phyloP scores from a whole-genome alignment of 805 yeast species.

The Spathaspora arborariae region DNA sequence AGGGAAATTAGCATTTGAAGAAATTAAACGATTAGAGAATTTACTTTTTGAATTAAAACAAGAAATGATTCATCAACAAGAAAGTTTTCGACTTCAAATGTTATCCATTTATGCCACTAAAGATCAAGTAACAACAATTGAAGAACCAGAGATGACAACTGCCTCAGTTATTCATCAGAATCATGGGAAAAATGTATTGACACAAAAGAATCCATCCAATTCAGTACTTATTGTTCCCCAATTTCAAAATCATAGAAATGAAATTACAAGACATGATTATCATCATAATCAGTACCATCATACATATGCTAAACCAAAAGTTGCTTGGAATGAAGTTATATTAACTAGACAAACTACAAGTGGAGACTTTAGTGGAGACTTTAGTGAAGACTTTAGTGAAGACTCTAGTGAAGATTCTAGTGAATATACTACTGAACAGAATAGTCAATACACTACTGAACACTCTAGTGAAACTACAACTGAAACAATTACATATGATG shows the following conservation, averaged over 20 bases:
- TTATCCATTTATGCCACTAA: not conserved
- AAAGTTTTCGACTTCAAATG: constrained; percentile 3
- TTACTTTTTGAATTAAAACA: constrained; percentile 4
- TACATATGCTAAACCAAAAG: constrained; percentile 17
- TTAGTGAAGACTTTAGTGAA: too few relatives aligned
- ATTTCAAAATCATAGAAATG: constrained; percentile 14
- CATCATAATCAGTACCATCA: not conserved
- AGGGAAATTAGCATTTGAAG: constrained; percentile 1
- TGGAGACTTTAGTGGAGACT: too few relatives aligned
- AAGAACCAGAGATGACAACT: not conserved
- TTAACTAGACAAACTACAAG: too few relatives aligned
- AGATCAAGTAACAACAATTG: not conserved
- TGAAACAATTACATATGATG: not conserved
- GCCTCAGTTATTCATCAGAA: not conserved
- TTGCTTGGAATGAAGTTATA: constrained; percentile 2
- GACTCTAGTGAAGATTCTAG: too few relatives aligned
- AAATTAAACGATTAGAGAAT: constrained; percentile 5
- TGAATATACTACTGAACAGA: too few relatives aligned
- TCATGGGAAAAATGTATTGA: constrained; percentile 14
- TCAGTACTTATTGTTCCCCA: constrained; percentile 21
- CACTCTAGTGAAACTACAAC: too few relatives aligned
- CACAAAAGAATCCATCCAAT: constrained; percentile 17
- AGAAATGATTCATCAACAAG: constrained; percentile 6
- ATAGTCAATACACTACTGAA: too few relatives aligned
- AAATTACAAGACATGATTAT: not conserved